These are phyloP conservation scores for Nephelium lappaceum DNA, from an alignment of 345 rosid species.

Conservation along the genomic window DNA sequence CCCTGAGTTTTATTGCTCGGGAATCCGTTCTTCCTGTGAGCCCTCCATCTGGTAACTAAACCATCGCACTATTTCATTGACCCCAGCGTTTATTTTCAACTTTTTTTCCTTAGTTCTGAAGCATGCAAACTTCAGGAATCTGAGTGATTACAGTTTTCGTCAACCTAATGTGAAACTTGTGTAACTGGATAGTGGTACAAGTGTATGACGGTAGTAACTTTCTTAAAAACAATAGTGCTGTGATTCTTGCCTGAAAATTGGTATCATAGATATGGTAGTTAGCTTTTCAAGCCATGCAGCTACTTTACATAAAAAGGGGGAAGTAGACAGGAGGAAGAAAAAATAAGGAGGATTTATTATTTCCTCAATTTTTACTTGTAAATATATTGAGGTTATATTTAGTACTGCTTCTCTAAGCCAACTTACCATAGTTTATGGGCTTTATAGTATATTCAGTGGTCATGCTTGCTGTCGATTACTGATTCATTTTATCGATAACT, in stretches of 20 bases:
- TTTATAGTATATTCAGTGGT: background rate
- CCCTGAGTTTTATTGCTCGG: conserved; percentile 58
- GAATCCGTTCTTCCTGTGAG: conserved; percentile 65
- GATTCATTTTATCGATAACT: background rate
- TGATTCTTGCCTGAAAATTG: background rate
- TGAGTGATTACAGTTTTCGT: background rate
- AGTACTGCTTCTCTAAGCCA: background rate
- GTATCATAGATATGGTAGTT: background rate
- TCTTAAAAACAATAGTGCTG: background rate
- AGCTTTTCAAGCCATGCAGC: background rate
- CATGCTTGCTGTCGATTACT: conserved; percentile 8
- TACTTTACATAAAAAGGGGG: background rate
- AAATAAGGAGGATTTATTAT: background rate
- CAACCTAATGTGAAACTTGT: background rate
- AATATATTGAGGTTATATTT: background rate
- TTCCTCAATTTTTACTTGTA: background rate
- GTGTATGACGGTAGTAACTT: background rate
- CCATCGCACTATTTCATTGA: background rate
- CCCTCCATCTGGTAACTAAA: conserved; percentile 69
- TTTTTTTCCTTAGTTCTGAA: background rate
- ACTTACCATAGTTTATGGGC: background rate
- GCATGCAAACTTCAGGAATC: background rate
- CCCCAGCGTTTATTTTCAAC: background rate
- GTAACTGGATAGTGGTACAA: background rate
- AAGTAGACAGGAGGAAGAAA: background rate